Conservation (phyloP, 495 filamentous ascomycete species). For the Penicillium roqueforti region DNA sequence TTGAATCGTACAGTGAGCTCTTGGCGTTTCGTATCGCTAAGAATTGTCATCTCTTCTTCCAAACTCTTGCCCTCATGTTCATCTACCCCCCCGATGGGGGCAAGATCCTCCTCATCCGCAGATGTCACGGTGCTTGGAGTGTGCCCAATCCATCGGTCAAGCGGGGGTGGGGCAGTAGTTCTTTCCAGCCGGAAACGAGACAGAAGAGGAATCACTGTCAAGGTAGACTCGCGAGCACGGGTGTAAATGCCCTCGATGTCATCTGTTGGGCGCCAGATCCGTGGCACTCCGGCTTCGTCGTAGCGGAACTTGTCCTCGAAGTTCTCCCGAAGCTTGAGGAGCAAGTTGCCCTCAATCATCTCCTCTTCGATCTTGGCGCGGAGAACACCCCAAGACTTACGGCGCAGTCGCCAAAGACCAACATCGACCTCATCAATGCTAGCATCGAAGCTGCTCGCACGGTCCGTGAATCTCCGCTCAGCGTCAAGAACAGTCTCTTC, state of each 20-base stretch:
- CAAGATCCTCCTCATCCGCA: constrained; percentile 84
- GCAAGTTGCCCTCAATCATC: constrained; percentile 92
- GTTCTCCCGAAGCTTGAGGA: constrained; percentile 94
- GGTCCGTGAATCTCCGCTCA: constrained; percentile 75
- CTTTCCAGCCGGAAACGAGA: constrained; percentile 72
- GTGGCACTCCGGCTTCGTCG: constrained; percentile 87
- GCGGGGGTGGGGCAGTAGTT: constrained; percentile 69
- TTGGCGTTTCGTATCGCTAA: constrained; percentile 79
- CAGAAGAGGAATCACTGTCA: constrained; percentile 83
- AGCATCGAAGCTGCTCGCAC: constrained; percentile 90
- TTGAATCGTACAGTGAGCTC: constrained; percentile 94
- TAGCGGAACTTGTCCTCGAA: constrained; percentile 99
- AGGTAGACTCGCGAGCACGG: constrained; percentile 80
- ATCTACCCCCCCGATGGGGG: constrained; percentile 83
- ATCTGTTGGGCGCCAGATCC: constrained; percentile 95
- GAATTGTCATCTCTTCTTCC: constrained; percentile 92
- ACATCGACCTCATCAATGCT: constrained; percentile 87
- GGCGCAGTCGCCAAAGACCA: constrained; percentile 83
- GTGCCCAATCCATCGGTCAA: constrained; percentile 75
- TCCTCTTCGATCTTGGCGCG: constrained; percentile 92
- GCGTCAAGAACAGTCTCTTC: constrained; percentile 80
- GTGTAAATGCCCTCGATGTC: constrained; percentile 97
- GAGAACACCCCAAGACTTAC: constrained; percentile 91
- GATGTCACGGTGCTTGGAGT: constrained; percentile 70
- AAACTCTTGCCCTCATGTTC: constrained; percentile 90